phyloP scores from a whole-genome alignment of 2,329 filamentous ascomycete genomes.

The Neopestalotiopsis sp. region DNA sequence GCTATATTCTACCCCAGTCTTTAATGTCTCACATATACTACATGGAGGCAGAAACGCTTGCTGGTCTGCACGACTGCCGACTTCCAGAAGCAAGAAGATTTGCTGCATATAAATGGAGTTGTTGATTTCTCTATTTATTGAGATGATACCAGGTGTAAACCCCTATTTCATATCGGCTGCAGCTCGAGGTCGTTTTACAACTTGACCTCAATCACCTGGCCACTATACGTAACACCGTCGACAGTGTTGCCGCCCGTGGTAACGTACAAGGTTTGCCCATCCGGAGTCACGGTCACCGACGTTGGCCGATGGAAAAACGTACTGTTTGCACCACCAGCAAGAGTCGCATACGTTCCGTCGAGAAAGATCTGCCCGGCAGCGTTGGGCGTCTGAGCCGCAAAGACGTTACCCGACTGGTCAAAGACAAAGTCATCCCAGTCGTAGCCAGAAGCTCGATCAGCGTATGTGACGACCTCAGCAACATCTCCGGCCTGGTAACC shows the following conservation, averaged over 20 bases:
- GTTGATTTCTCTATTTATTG: too few relatives aligned
- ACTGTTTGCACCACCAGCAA: constrained; percentile 9
- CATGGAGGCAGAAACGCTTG: too few relatives aligned
- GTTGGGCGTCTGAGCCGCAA: constrained; percentile 4
- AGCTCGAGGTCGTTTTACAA: neutral
- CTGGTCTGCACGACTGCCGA: too few relatives aligned
- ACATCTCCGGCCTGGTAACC: constrained; percentile 1
- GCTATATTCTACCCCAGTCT: too few relatives aligned
- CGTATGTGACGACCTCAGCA: neutral
- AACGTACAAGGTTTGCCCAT: neutral
- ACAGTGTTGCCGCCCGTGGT: constrained; percentile 10
- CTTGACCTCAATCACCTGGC: constrained; percentile 10
- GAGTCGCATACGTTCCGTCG: neutral
- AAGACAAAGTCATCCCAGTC: constrained; percentile 13
- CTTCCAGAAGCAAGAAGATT: too few relatives aligned
- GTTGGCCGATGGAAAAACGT: neutral
- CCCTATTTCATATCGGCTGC: neutral
- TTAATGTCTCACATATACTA: too few relatives aligned
- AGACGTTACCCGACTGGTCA: constrained; percentile 3
- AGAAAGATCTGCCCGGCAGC: neutral
- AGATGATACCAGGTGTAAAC: neutral
- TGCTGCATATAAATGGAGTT: too few relatives aligned
- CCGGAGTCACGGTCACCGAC: neutral
- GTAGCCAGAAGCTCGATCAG: neutral
- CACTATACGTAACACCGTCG: constrained; percentile 2